A percentile compares a stretch with the other conserved stretches of the same genome.
Evolutionary conservation across 148 eudicot species (phyloP).

Genomic region (Cornus florida): DNA sequence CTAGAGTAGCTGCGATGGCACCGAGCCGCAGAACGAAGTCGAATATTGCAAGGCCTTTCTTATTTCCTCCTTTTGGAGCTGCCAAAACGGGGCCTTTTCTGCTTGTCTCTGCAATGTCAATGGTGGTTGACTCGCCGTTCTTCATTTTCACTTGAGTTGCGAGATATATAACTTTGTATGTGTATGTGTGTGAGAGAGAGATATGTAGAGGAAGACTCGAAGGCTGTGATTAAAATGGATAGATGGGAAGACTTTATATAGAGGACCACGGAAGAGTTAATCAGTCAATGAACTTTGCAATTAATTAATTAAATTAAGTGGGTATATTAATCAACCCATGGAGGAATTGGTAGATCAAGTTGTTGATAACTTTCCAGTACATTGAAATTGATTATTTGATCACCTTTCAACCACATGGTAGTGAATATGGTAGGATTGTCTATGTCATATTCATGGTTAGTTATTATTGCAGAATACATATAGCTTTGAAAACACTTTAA

Average conservation of each 20-base stretch:
- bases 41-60: constrained; percentile 38
- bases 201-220: background rate
- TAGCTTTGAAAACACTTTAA: background rate
- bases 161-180: constrained; percentile 1
- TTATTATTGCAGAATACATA: too few relatives aligned
- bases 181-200: background rate
- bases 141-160: constrained; percentile 16
- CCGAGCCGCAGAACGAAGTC: constrained; percentile 44
- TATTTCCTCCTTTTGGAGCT: constrained; percentile 32
- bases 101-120: background rate
- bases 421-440: background rate
- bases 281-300: background rate
- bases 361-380: constrained; percentile 3
- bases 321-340: background rate
- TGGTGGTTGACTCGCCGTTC: constrained; percentile 13
- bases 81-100: constrained; percentile 45
- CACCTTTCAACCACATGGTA: background rate
- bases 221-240: background rate
- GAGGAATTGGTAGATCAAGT: constrained; percentile 6
- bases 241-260: constrained; percentile 3
- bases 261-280: background rate
- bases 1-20: constrained; percentile 15
- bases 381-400: background rate
- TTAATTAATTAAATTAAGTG: background rate
- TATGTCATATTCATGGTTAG: background rate